phyloP scores from a whole-genome alignment of 305 asterid species.

The Lippia alba region DNA sequence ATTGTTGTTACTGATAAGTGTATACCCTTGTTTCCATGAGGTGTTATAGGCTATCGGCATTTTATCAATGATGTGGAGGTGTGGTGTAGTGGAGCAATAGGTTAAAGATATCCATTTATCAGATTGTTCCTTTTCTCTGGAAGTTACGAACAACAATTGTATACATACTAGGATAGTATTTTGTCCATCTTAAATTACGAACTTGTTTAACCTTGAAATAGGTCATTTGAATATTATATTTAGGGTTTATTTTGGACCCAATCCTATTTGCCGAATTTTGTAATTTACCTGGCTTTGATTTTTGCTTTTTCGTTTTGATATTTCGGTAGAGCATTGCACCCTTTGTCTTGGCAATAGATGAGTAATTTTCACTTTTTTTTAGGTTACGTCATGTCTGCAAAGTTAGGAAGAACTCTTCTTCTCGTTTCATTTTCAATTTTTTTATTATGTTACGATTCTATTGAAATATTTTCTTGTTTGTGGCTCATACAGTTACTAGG shows the following conservation, averaged over 20 bases:
- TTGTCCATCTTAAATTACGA: slow-evolving; percentile 15
- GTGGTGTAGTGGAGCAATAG: slow-evolving; percentile 2
- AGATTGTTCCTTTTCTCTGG: not conserved
- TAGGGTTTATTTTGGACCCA: slow-evolving; percentile 1
- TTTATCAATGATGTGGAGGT: not conserved
- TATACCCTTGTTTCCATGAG: not conserved
- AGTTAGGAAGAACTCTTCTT: not conserved
- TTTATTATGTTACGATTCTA: not conserved
- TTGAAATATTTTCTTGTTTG: not conserved
- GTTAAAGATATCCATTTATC: slow-evolving; percentile 2
- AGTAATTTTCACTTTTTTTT: not conserved
- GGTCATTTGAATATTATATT: slow-evolving; percentile 4
- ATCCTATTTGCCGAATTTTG: slow-evolving; percentile 7
- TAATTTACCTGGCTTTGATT: not conserved
- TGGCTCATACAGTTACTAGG: not conserved
- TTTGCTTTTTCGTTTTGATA: slow-evolving; percentile 16
- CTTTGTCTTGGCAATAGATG: not conserved
- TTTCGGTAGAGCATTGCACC: slow-evolving; percentile 3
- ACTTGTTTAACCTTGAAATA: not conserved
- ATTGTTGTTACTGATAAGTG: slow-evolving; percentile 9
- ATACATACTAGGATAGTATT: not conserved
- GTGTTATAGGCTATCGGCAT: not conserved
- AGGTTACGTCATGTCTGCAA: slow-evolving; percentile 1
- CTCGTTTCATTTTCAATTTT: not conserved
- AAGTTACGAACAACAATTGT: not conserved